Conservation (phyloP, 169 alveolate genomes). For the Perkinsus chesapeaki region DNA sequence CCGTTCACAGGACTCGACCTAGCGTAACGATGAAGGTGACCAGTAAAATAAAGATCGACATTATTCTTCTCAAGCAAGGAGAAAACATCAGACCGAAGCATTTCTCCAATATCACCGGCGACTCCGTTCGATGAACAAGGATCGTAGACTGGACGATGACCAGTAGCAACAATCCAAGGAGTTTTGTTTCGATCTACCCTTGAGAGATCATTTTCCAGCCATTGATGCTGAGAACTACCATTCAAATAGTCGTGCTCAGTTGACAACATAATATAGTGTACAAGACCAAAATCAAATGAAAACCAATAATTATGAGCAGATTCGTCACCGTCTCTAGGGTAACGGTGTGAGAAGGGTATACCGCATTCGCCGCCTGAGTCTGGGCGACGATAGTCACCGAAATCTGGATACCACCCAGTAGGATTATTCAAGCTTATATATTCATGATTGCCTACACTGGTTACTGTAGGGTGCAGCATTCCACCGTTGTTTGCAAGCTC, state of each 20-base stretch:
- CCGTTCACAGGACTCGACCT: not conserved
- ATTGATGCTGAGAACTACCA: not conserved
- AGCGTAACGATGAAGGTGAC: not conserved
- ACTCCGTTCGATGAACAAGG: not conserved
- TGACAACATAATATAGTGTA: not conserved
- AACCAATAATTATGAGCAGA: not conserved
- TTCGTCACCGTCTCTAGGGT: not conserved
- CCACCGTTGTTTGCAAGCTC: not conserved
- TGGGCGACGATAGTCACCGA: not conserved
- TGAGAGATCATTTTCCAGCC: not conserved
- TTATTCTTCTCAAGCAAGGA: not conserved
- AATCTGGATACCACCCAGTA: not conserved
- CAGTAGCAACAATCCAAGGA: not conserved
- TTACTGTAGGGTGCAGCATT: not conserved
- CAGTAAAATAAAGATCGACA: not conserved
- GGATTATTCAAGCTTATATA: not conserved
- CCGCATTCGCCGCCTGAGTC: not conserved
- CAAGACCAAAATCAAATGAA: not conserved
- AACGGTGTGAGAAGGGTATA: not conserved
- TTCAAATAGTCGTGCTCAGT: not conserved
- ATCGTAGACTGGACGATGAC: not conserved
- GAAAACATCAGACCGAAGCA: not conserved
- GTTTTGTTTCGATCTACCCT: not conserved
- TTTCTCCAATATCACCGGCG: not conserved
- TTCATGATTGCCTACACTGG: not conserved